Evolutionary conservation across 805 yeast species (phyloP).

Genomic region (Hanseniaspora lachancei): DNA sequence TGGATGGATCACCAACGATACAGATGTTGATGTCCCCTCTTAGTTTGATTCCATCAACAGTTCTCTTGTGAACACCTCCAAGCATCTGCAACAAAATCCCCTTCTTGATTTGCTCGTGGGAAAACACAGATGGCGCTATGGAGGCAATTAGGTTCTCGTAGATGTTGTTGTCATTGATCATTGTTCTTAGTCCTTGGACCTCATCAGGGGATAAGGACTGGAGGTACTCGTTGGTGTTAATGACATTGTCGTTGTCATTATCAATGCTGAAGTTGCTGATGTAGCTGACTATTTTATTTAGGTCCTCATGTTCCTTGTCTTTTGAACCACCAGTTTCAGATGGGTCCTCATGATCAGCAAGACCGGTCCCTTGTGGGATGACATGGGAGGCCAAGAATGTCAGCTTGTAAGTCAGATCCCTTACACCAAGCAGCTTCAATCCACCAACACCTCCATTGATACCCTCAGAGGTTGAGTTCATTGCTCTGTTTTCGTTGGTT

Average conservation of each 20-base stretch:
- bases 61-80: conserved; percentile 89
- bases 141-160: conserved; percentile 73
- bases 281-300: conserved; percentile 17
- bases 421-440: conserved; percentile 75
- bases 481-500: conserved; percentile 37
- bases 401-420: conserved; percentile 82
- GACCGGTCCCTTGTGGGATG: conserved; percentile 38
- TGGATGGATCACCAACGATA: conserved; percentile 98
- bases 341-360: conserved; percentile 13
- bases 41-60: conserved; percentile 88
- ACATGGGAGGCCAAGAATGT: conserved; percentile 91
- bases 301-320: conserved; percentile 16
- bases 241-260: conserved; percentile 33
- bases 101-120: conserved; percentile 78
- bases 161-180: conserved; percentile 73
- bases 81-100: conserved; percentile 82
- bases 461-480: conserved; percentile 41
- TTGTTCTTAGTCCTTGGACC: conserved; percentile 67
- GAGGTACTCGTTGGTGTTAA: conserved; percentile 64
- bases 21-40: conserved; percentile 94
- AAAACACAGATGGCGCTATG: conserved; percentile 90
- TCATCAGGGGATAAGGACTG: conserved; percentile 71
- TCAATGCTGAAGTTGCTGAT: conserved; percentile 27
- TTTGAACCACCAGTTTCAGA: background rate
- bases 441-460: conserved; percentile 80